Percentiles rank a stretch among this genome's conserved stretches.
Evolutionary conservation across 345 rosid species (phyloP).

Genomic region (Raphanus sativus): DNA sequence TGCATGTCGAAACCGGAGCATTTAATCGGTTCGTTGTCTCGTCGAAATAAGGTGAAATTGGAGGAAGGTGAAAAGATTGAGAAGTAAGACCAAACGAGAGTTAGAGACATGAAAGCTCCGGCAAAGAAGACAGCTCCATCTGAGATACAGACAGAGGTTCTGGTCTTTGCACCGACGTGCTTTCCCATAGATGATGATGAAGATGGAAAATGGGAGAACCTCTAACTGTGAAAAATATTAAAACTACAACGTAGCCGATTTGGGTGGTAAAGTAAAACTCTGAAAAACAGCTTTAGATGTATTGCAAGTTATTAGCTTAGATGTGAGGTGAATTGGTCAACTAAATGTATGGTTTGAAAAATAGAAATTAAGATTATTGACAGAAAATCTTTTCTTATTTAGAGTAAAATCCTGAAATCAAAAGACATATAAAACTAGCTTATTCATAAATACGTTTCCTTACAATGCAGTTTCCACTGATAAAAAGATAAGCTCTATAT

Average conservation of each 20-base stretch:
- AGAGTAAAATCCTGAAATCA: neutral
- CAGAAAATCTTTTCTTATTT: neutral
- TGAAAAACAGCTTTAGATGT: neutral
- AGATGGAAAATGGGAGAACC: neutral
- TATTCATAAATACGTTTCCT: neutral
- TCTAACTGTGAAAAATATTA: neutral
- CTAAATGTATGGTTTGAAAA: neutral
- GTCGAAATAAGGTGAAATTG: constrained; percentile 11
- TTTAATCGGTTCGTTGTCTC: neutral
- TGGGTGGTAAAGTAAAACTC: neutral
- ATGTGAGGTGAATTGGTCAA: neutral
- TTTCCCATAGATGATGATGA: constrained; percentile 43
- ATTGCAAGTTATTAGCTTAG: neutral
- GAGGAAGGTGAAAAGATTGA: constrained; percentile 39
- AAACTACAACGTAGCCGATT: neutral
- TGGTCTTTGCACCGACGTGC: constrained; percentile 37
- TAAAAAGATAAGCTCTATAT: neutral
- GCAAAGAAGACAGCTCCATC: constrained; percentile 54
- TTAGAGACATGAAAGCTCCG: constrained; percentile 53
- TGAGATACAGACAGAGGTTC: constrained; percentile 37
- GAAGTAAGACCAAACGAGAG: constrained; percentile 64
- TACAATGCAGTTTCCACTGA: neutral
- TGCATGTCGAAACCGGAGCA: constrained; percentile 42
- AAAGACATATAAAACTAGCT: neutral
- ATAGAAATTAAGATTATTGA: neutral